Percentiles rank a stretch among this genome's conserved stretches.
Evolutionary conservation across 306 rosid genomes (phyloP).

Genomic region (Casuarina glauca): DNA sequence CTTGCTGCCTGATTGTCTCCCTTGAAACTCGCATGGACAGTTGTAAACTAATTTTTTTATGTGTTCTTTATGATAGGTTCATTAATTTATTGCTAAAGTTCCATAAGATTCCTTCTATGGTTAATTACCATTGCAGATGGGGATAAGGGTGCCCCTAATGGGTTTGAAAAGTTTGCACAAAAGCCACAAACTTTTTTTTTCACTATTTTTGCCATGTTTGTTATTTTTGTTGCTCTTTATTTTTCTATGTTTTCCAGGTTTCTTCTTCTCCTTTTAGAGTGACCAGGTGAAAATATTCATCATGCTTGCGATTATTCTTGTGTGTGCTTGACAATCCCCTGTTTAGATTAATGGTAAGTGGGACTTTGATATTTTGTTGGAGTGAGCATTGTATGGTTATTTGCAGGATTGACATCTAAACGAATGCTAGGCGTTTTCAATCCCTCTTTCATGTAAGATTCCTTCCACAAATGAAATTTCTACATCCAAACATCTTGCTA

Average conservation of each 20-base stretch:
- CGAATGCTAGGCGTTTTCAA: conserved; percentile 76
- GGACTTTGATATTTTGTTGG: conserved; percentile 16
- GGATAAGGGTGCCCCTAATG: too few relatives aligned
- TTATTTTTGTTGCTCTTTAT: neutral
- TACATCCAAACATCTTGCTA: conserved; percentile 3
- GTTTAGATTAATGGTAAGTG: conserved; percentile 15
- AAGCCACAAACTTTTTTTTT: too few relatives aligned
- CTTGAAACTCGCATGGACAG: neutral
- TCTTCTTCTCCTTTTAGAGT: neutral
- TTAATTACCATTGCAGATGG: too few relatives aligned
- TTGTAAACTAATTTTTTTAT: neutral
- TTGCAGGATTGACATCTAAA: conserved; percentile 91
- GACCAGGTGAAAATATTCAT: neutral
- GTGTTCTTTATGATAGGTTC: too few relatives aligned
- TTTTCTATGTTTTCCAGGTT: neutral
- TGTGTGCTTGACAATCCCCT: neutral
- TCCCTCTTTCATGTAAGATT: conserved; percentile 80
- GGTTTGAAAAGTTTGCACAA: too few relatives aligned
- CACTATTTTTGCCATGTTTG: neutral
- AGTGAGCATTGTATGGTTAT: conserved; percentile 26
- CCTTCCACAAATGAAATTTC: conserved; percentile 13
- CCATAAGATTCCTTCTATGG: too few relatives aligned
- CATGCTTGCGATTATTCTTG: too few relatives aligned
- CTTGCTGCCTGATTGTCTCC: neutral
- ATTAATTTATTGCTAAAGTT: too few relatives aligned